Percentiles rank a stretch among this genome's conserved stretches.
Conservation (phyloP, 1,284 basidiomycete species). For the Pseudozyma thailandica region DNA sequence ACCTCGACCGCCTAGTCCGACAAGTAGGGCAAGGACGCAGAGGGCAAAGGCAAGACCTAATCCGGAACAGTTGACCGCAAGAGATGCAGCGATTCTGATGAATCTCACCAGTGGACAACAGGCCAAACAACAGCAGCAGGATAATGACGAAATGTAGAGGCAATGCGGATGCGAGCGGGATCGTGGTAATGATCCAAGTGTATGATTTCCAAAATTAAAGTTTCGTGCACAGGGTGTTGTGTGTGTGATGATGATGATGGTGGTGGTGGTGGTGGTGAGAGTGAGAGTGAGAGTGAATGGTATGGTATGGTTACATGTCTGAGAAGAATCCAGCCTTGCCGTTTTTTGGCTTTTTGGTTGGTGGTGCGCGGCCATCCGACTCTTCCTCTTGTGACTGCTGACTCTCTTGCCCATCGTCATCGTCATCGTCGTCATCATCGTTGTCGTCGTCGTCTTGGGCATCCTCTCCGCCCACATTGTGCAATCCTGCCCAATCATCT, state of each 20-base stretch:
- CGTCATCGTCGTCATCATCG: conserved; percentile 13
- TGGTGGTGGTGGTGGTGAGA: not conserved
- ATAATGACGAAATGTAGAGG: conserved; percentile 3
- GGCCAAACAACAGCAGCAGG: too few relatives aligned
- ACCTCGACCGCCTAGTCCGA: conserved; percentile 91
- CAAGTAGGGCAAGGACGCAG: conserved; percentile 86
- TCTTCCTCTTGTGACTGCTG: not conserved
- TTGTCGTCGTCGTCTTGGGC: conserved; percentile 13
- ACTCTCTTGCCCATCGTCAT: conserved; percentile 8
- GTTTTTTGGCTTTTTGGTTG: not conserved
- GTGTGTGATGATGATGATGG: too few relatives aligned
- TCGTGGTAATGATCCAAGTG: not conserved
- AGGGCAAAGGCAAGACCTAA: conserved; percentile 86
- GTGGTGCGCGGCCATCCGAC: conserved; percentile 7
- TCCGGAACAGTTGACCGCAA: conserved; percentile 83
- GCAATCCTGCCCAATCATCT: conserved; percentile 10
- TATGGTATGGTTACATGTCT: conserved; percentile 5
- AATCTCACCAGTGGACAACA: conserved; percentile 35
- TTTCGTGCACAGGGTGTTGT: too few relatives aligned
- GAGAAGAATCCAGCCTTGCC: conserved; percentile 28
- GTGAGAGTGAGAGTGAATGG: not conserved
- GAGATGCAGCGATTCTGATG: conserved; percentile 69
- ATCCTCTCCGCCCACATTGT: conserved; percentile 2
- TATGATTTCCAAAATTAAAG: not conserved
- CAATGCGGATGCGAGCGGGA: not conserved